Evolutionary conservation across 805 yeast genomes (phyloP), one percentile per base, ranked within the genome.

Genomic region (Lipomyces yamanashiensis): DNA sequence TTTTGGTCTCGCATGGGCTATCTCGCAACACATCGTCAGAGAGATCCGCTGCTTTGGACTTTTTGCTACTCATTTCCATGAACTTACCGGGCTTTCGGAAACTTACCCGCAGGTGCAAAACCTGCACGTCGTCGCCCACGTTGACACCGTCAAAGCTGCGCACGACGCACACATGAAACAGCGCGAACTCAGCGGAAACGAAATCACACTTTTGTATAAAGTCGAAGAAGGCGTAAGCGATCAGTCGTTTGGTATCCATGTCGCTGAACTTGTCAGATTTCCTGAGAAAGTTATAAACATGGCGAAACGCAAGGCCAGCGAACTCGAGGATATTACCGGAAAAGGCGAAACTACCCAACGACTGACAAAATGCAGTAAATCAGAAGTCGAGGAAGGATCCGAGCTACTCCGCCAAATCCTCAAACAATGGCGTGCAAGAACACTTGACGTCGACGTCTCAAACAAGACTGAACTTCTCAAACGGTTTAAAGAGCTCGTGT

Each of bases 31-130:
- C 75, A 85, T 93, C 63, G 87, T 95, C 2, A 80, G 80, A 19
- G 80, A 87, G 56, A 82, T 89, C 57, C 81, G 83, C 56, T 87
- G 97, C 67, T 91, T 92, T 76, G 86, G 96, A 0, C 73, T 95
- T 61, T 95, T 95, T 81, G 98, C 99, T 0, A 95, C 99, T 0
- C 99, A 95, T 80, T 95, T 95, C 81, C 98, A 95, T 75, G 99
- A 95, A 75, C 81, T 95, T 64, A 95, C 98, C 0, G 87, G 87
- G 40, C 79, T 95, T 56, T 81, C 96, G 0, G 87, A 86, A 19
- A 81, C 82, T 67, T 74, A 80, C 12, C 84, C 86, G 2, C 68
- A 68, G 19, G 97, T 93, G 0, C 81, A 84, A 56, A 95, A 95
- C 75, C 78, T 91, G 71, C 97, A 95, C 71, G 99, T 95, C 52